These are phyloP conservation scores for Ophiostoma sp. DNA, from an alignment of 2,329 filamentous ascomycete species.

Conservation along the genomic window DNA sequence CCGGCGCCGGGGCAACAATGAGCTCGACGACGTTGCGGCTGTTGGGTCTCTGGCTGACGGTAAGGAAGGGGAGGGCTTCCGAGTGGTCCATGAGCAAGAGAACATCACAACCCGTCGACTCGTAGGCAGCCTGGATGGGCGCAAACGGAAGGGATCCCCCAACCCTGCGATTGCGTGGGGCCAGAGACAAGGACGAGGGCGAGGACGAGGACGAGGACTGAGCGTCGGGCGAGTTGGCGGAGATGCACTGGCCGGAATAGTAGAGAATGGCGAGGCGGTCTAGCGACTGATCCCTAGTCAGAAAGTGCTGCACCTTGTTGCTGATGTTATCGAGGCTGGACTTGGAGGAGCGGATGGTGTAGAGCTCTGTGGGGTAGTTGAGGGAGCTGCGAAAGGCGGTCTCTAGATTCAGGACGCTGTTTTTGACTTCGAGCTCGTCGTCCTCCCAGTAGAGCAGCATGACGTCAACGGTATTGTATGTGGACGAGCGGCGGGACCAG, in stretches of 20 bases:
- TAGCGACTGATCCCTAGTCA: slow-evolving; percentile 16
- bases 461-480: slow-evolving; percentile 24
- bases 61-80: slow-evolving; percentile 1
- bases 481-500: slow-evolving; percentile 25
- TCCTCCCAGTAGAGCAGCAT: slow-evolving; percentile 26
- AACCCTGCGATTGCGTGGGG: background rate
- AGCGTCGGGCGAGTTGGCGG: slow-evolving; percentile 12
- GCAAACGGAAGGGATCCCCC: background rate
- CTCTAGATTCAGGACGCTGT: slow-evolving; percentile 18
- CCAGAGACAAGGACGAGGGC: background rate
- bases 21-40: slow-evolving; percentile 26
- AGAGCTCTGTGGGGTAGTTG: slow-evolving; percentile 21
- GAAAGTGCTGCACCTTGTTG: slow-evolving; percentile 20
- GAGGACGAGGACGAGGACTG: background rate
- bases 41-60: background rate
- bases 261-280: slow-evolving; percentile 26
- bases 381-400: slow-evolving; percentile 23
- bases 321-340: slow-evolving; percentile 18
- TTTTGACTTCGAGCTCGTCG: slow-evolving; percentile 19
- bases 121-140: slow-evolving; percentile 25
- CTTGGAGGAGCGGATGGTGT: slow-evolving; percentile 18
- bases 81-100: slow-evolving; percentile 27
- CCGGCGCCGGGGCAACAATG: slow-evolving; percentile 21
- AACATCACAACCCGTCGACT: slow-evolving; percentile 24
- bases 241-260: slow-evolving; percentile 25